phyloP scores from a whole-genome alignment of 1,284 basidiomycete genomes.

The Ustilago xerochloae region DNA sequence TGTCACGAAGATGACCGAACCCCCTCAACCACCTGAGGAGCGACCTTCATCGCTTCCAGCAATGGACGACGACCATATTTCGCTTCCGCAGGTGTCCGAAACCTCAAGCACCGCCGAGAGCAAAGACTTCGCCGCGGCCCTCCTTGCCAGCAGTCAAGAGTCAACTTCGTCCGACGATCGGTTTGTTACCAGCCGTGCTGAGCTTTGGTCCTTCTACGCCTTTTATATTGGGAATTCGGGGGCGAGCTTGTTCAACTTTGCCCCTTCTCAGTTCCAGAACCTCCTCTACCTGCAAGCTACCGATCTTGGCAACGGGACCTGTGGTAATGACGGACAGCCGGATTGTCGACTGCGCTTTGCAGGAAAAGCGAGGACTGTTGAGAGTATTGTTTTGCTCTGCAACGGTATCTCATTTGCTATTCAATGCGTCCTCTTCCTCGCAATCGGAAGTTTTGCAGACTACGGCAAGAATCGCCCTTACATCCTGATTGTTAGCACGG shows the following conservation, averaged over 20 bases:
- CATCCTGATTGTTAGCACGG: conserved; percentile 44
- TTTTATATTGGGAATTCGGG: conserved; percentile 81
- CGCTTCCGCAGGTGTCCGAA: conserved; percentile 11
- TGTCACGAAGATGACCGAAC: neutral
- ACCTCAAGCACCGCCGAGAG: conserved; percentile 1
- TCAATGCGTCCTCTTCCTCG: conserved; percentile 75
- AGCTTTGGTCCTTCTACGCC: conserved; percentile 77
- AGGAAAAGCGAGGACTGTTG: conserved; percentile 46
- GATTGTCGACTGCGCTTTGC: conserved; percentile 71
- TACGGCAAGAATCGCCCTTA: conserved; percentile 46
- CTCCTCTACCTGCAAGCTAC: conserved; percentile 72
- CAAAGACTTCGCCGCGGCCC: conserved; percentile 11
- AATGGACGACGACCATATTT: conserved; percentile 6
- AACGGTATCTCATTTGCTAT: conserved; percentile 60
- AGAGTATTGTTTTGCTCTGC: conserved; percentile 53
- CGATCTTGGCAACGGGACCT: conserved; percentile 71
- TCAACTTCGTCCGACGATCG: conserved; percentile 14
- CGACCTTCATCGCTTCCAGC: neutral
- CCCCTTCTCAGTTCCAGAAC: conserved; percentile 81
- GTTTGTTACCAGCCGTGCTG: conserved; percentile 18
- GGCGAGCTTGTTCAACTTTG: conserved; percentile 79
- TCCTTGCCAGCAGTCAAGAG: conserved; percentile 21
- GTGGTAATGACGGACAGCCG: conserved; percentile 38
- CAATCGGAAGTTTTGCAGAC: conserved; percentile 76
- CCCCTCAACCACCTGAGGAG: neutral